Evolutionary conservation across 2,329 filamentous ascomycete species (phyloP), one percentile per base, ranked within the genome.

Genomic region (Seiridium cupressi): DNA sequence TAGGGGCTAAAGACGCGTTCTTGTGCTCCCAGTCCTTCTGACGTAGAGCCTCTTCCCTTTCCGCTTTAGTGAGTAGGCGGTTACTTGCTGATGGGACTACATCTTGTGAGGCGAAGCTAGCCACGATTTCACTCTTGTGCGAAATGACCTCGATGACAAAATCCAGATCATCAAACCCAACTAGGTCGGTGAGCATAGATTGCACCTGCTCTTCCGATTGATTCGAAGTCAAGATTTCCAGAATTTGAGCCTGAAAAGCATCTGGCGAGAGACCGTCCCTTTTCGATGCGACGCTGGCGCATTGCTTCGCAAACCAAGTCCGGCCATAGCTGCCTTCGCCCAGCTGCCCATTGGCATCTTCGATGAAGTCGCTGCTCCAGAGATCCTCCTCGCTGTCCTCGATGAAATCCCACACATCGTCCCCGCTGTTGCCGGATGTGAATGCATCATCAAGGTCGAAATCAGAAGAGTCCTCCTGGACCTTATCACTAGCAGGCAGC

Each of bases 331-430:
- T 70, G 4, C 68, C 65, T 26, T 66, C 62, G 51, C 67, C 66
- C 40, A 66, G 58, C 26, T 73, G 60, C 55, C 69, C 70, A 35
- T 70, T 69, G 6, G 66, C 64, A 44, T 80, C 76, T 34, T 84
- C 83, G 53, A 89, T 84, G 36, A 86, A 77, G 63, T 91, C 90
- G 66, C 87, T 89, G 68, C 85, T 89, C 71, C 84, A 78, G 9
- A 74, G 80, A 59, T 89, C 88, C 26, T 87, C 86, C 32, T 90
- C 88, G 54, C 84, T 83, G 55, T 93, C 89, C 61, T 89, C 92
- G 69, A 96, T 92, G 61, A 96, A 87, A 72, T 97, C 93, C 94
- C 94, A 97, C 8, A 97, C 88, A 75, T 97, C 93, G 61, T 94
- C 90, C 4, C 86, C 85, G 18, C 84, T 86, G 48, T 84, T 86